A percentile compares a stretch with the other conserved stretches of the same genome.
phyloP scores from a whole-genome alignment of 306 rosid genomes.

The Begonia fuchsioides region DNA sequence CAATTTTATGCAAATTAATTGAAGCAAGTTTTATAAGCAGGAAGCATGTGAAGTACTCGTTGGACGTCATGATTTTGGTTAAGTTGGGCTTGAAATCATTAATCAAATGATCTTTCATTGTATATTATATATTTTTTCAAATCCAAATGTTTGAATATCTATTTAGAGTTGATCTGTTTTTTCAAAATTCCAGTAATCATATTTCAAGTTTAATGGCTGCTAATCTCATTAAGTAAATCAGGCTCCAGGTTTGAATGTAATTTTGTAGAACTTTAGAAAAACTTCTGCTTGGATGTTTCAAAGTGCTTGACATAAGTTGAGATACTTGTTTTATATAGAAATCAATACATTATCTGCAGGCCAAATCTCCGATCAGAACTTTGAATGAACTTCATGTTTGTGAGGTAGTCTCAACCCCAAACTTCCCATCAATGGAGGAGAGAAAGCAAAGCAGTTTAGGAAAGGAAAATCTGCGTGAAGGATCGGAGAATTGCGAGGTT shows the following conservation, averaged over 20 bases:
- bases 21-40: slow-evolving; percentile 17
- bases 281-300: not conserved
- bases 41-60: slow-evolving; percentile 81
- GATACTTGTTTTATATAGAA: not conserved
- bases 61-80: slow-evolving; percentile 72
- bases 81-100: not conserved
- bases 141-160: not conserved
- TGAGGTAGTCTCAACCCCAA: slow-evolving; percentile 51
- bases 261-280: not conserved
- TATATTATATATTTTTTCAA: not conserved
- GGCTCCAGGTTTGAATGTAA: not conserved
- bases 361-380: slow-evolving; percentile 79
- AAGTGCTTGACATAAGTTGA: not conserved
- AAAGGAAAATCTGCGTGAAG: slow-evolving; percentile 6
- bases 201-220: not conserved
- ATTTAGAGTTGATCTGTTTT: not conserved
- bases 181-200: not conserved
- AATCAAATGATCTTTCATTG: not conserved
- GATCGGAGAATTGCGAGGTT: slow-evolving; percentile 4
- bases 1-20: not conserved
- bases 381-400: slow-evolving; percentile 62
- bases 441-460: slow-evolving; percentile 27
- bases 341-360: slow-evolving; percentile 33
- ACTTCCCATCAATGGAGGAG: slow-evolving; percentile 52
- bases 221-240: not conserved